These are phyloP conservation scores for Globisporangium cylindrosporum DNA, from an alignment of 352 stramenopile genomes.

Conservation along the genomic window DNA sequence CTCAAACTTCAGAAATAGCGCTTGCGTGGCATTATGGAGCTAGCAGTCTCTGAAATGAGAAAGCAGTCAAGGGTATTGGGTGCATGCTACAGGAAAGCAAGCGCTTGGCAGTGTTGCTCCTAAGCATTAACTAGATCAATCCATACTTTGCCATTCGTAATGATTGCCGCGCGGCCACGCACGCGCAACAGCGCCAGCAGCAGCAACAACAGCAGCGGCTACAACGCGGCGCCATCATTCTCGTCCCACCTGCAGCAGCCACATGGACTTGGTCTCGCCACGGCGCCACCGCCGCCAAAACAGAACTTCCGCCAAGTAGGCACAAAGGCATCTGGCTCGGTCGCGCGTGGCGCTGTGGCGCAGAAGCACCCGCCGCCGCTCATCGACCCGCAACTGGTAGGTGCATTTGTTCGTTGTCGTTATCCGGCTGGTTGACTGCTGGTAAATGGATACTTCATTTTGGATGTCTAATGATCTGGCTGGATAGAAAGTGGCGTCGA, in stretches of 20 bases:
- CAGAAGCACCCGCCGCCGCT: slow-evolving; percentile 9
- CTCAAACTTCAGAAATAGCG: too few relatives aligned
- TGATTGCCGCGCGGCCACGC: slow-evolving; percentile 7
- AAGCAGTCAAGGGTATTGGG: too few relatives aligned
- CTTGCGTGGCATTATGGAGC: too few relatives aligned
- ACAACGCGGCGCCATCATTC: too few relatives aligned
- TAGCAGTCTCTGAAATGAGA: too few relatives aligned
- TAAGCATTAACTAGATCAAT: background rate
- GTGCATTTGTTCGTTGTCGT: background rate
- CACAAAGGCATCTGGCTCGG: slow-evolving; percentile 34
- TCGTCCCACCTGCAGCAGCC: background rate
- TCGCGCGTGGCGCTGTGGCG: slow-evolving; percentile 24
- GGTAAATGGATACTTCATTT: too few relatives aligned
- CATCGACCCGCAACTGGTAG: slow-evolving; percentile 23
- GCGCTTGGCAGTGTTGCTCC: background rate
- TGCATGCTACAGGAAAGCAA: too few relatives aligned
- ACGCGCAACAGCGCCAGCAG: background rate
- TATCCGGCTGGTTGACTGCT: slow-evolving; percentile 2
- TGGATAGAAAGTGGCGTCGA: slow-evolving; percentile 54
- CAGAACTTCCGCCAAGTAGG: slow-evolving; percentile 69
- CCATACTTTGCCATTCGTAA: background rate
- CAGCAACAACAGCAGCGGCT: background rate
- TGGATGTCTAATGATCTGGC: too few relatives aligned
- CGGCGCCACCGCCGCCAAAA: slow-evolving; percentile 15
- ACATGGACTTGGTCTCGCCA: slow-evolving; percentile 6